Conservation (phyloP, 176 grass and related monocot genomes). For the Cenchrus fungigraminus region DNA sequence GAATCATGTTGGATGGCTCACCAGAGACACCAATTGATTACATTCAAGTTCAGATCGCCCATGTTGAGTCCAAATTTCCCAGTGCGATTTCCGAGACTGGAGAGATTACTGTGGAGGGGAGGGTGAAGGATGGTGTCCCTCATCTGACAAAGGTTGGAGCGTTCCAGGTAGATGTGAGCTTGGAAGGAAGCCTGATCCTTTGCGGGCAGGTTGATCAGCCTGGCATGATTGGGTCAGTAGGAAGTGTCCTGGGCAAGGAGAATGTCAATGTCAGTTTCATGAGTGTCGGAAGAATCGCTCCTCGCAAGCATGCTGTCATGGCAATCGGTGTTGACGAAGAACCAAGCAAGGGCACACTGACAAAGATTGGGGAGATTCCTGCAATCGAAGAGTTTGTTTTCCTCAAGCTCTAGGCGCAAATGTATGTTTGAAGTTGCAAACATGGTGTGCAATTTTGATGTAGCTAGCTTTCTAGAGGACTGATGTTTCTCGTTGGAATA, state of each 20-base stretch:
- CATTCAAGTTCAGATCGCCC: conserved; percentile 77
- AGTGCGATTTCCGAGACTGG: conserved; percentile 64
- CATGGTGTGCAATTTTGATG: conserved; percentile 56
- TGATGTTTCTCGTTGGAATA: conserved; percentile 43
- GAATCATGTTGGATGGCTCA: conserved; percentile 69
- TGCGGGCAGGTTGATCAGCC: conserved; percentile 89
- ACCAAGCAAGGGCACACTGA: conserved; percentile 60
- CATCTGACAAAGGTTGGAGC: conserved; percentile 81
- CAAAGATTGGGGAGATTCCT: conserved; percentile 74
- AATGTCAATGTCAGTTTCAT: conserved; percentile 96
- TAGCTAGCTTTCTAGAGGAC: conserved; percentile 49
- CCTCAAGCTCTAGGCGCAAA: conserved; percentile 68
- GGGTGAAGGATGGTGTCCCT: conserved; percentile 75
- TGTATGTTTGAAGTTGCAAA: conserved; percentile 33
- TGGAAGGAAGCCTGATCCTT: conserved; percentile 89
- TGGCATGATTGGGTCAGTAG: conserved; percentile 80
- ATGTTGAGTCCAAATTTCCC: conserved; percentile 79
- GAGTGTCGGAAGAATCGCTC: conserved; percentile 75
- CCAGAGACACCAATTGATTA: conserved; percentile 74
- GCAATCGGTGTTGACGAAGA: conserved; percentile 82
- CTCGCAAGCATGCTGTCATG: conserved; percentile 80
- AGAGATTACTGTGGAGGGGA: conserved; percentile 68
- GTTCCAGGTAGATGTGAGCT: conserved; percentile 78
- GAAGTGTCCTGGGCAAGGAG: conserved; percentile 70
- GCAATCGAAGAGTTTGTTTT: conserved; percentile 91